Conservation (phyloP, 768 basidiomycete species). For the Mrakia hoshinonis region DNA sequence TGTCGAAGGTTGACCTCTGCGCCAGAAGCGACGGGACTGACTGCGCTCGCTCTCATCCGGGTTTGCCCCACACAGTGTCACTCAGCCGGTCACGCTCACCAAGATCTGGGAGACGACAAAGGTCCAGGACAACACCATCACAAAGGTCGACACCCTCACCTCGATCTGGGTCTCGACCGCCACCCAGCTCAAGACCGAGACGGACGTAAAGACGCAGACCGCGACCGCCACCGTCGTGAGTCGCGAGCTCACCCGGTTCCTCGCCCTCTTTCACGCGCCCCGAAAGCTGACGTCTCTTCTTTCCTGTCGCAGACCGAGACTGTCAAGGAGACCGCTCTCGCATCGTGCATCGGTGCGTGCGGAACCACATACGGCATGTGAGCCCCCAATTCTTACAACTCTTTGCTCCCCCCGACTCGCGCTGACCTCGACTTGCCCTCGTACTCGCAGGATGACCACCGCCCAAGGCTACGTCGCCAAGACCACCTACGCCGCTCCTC, state of each 20-base stretch:
- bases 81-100: background rate
- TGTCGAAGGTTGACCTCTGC: background rate
- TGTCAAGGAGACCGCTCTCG: background rate
- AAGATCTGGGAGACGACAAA: background rate
- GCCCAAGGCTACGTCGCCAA: background rate
- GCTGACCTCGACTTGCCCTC: background rate
- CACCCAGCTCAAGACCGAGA: background rate
- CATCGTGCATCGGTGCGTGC: background rate
- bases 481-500: background rate
- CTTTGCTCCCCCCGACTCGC: too few species aligned
- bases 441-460: slow-evolving; percentile 4
- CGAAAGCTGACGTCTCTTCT: background rate
- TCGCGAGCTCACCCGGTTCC: background rate
- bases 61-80: background rate
- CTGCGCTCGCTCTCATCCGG: background rate
- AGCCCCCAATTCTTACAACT: too few species aligned
- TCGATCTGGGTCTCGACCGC: background rate
- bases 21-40: background rate
- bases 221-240: background rate
- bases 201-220: background rate
- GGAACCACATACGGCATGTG: background rate
- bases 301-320: background rate
- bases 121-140: background rate
- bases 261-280: too few species aligned
- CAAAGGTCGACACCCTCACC: background rate